phyloP scores from a whole-genome alignment of 257 asterid species.

The Solanum corneliomulleri region DNA sequence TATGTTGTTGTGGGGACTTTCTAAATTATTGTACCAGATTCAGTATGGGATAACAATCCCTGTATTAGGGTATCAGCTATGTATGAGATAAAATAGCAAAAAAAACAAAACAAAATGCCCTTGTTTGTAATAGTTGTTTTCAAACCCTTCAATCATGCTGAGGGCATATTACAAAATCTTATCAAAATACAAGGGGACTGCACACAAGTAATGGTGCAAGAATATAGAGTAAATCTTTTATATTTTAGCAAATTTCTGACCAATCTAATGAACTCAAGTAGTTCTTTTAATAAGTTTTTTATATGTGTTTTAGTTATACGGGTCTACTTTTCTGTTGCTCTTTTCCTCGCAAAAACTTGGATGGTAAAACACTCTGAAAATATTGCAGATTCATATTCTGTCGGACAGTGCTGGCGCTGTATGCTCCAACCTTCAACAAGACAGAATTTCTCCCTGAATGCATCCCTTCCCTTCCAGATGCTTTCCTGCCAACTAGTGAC shows the following conservation, averaged over 20 bases:
- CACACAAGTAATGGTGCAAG: not conserved
- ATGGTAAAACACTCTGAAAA: not conserved
- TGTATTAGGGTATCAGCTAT: not conserved
- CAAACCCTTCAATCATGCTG: not conserved
- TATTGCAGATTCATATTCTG: slow-evolving; percentile 74
- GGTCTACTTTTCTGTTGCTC: not conserved
- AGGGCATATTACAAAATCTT: not conserved
- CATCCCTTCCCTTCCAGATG: slow-evolving; percentile 67
- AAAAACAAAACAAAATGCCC: not conserved
- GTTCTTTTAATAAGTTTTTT: not conserved
- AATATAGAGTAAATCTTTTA: not conserved
- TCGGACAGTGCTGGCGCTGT: slow-evolving; percentile 50
- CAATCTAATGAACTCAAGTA: not conserved
- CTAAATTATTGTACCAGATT: not conserved
- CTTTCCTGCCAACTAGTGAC: slow-evolving; percentile 40
- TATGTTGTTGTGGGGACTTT: not conserved
- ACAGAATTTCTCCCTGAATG: slow-evolving; percentile 61
- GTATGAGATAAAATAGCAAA: not conserved
- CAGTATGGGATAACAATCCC: not conserved
- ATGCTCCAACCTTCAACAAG: slow-evolving; percentile 46
- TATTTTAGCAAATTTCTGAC: not conserved
- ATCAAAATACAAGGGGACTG: not conserved
- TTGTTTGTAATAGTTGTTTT: not conserved
- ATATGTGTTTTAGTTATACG: not conserved
- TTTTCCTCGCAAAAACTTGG: not conserved